Evolutionary conservation across 805 yeast genomes (phyloP).

Genomic region (Starmerella apis): DNA sequence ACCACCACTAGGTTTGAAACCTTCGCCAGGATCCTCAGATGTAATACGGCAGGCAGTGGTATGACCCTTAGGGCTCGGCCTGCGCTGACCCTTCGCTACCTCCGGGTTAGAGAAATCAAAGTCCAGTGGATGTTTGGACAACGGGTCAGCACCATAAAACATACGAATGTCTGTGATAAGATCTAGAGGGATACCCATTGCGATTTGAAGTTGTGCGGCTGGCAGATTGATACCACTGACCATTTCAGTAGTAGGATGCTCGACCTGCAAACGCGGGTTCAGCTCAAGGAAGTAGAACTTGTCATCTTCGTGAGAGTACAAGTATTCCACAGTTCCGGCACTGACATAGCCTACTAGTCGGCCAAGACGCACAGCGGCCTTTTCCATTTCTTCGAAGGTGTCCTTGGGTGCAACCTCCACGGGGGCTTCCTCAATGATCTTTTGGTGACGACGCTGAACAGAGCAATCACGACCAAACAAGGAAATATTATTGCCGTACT

Average conservation of each 20-base stretch:
- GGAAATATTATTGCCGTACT: slow-evolving; percentile 95
- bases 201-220: slow-evolving; percentile 96
- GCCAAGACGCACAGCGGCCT: slow-evolving; percentile 95
- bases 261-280: slow-evolving; percentile 98
- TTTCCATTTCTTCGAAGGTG: slow-evolving; percentile 86
- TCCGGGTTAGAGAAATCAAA: slow-evolving; percentile 71
- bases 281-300: slow-evolving; percentile 92
- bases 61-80: slow-evolving; percentile 94
- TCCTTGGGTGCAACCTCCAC: slow-evolving; percentile 84
- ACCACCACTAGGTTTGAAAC: slow-evolving; percentile 98
- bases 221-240: slow-evolving; percentile 97
- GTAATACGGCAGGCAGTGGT: slow-evolving; percentile 99
- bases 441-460: slow-evolving; percentile 98
- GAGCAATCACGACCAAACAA: slow-evolving; percentile 98
- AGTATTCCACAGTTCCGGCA: slow-evolving; percentile 98
- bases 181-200: slow-evolving; percentile 98
- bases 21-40: slow-evolving; percentile 98
- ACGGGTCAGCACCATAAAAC: slow-evolving; percentile 92
- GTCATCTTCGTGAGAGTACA: slow-evolving; percentile 87
- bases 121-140: slow-evolving; percentile 79
- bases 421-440: slow-evolving; percentile 98
- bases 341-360: slow-evolving; percentile 94
- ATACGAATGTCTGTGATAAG: slow-evolving; percentile 86
- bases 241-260: slow-evolving; percentile 99
- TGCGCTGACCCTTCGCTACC: slow-evolving; percentile 69